phyloP scores from a whole-genome alignment of 2,329 filamentous ascomycete species.

The Penicillium expansum region DNA sequence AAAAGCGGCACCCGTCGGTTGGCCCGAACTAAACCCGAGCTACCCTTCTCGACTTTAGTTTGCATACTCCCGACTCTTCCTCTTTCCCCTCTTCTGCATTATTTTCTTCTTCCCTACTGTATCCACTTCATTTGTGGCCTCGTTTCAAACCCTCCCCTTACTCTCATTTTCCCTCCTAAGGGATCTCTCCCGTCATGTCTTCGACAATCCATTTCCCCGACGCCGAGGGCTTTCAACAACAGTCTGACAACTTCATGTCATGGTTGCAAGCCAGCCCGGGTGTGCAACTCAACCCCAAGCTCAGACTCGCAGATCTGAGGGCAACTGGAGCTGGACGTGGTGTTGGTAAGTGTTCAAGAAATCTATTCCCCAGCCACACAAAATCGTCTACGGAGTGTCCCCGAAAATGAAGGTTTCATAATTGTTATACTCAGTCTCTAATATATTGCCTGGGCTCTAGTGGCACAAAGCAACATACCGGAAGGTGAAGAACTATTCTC shows the following conservation, averaged over 20 bases:
- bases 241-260: slow-evolving; percentile 52
- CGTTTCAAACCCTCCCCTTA: slow-evolving; percentile 1
- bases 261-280: slow-evolving; percentile 56
- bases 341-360: slow-evolving; percentile 53
- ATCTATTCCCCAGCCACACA: slow-evolving; percentile 17
- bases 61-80: slow-evolving; percentile 18
- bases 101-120: slow-evolving; percentile 9
- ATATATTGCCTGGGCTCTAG: slow-evolving; percentile 45
- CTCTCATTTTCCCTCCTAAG: slow-evolving; percentile 11
- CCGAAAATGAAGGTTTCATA: slow-evolving; percentile 11
- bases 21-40: slow-evolving; percentile 17
- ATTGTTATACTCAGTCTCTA: slow-evolving; percentile 19
- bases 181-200: slow-evolving; percentile 30
- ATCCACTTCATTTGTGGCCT: slow-evolving; percentile 9
- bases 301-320: slow-evolving; percentile 58
- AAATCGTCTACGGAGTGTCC: slow-evolving; percentile 13
- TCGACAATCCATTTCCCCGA: slow-evolving; percentile 36
- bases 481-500: slow-evolving; percentile 77
- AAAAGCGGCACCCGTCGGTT: slow-evolving; percentile 11
- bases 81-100: slow-evolving; percentile 13
- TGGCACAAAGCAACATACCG: slow-evolving; percentile 67
- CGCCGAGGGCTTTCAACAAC: slow-evolving; percentile 42
- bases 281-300: slow-evolving; percentile 57
- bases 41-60: slow-evolving; percentile 2
- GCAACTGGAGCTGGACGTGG: slow-evolving; percentile 58